These are phyloP conservation scores for Datura wrightii DNA, from an alignment of 257 asterid genomes.

Conservation along the genomic window DNA sequence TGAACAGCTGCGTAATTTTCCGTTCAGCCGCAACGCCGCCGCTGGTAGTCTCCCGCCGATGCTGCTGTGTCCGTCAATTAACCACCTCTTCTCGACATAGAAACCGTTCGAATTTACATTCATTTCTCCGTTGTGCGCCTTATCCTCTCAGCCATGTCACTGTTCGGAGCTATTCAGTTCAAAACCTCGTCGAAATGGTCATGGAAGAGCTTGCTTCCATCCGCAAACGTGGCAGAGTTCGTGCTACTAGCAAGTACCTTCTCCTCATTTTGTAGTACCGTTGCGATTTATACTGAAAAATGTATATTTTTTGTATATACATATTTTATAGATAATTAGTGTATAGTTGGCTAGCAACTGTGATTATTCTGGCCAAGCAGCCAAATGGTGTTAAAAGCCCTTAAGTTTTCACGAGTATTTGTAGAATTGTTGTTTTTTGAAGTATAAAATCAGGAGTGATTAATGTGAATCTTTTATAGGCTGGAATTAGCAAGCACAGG, in stretches of 20 bases:
- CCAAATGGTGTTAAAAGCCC: background rate
- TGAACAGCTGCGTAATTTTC: slow-evolving; percentile 63
- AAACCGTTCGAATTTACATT: slow-evolving; percentile 30
- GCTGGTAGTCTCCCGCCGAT: slow-evolving; percentile 47
- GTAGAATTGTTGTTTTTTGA: background rate
- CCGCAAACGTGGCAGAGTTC: slow-evolving; percentile 57
- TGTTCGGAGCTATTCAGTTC: slow-evolving; percentile 64
- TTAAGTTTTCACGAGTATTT: background rate
- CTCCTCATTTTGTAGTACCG: background rate
- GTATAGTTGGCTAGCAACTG: background rate
- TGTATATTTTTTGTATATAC: background rate
- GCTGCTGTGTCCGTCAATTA: slow-evolving; percentile 47
- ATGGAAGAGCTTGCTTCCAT: slow-evolving; percentile 58
- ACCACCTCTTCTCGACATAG: background rate
- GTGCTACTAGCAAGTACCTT: slow-evolving; percentile 67
- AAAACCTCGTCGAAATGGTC: slow-evolving; percentile 61
- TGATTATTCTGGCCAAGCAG: background rate
- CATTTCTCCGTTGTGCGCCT: slow-evolving; percentile 42
- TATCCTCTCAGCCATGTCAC: slow-evolving; percentile 41
- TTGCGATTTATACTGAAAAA: background rate
- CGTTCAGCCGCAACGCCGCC: slow-evolving; percentile 74
- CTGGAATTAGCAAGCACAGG: slow-evolving; percentile 65
- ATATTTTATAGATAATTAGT: background rate
- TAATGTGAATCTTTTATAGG: slow-evolving; percentile 46
- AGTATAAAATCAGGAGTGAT: background rate